These are phyloP conservation scores for Termitomyces sp. DNA, from an alignment of 768 basidiomycete species.

Conservation along the genomic window DNA sequence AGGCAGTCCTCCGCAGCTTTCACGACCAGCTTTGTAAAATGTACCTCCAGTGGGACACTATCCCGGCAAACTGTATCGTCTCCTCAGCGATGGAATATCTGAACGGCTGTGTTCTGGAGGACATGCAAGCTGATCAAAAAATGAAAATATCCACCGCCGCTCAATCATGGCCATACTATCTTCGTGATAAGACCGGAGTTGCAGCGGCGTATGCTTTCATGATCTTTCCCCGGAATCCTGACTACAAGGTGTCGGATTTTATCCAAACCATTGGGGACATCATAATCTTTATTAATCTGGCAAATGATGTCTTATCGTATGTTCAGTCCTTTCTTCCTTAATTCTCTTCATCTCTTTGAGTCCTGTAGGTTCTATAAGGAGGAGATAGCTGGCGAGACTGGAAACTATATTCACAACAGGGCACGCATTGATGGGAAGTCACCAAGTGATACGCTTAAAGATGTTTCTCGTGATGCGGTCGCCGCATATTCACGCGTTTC, in stretches of 20 bases:
- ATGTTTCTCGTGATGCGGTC: neutral
- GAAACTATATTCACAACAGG: neutral
- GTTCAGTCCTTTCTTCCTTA: neutral
- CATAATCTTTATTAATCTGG: neutral
- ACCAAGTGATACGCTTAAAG: neutral
- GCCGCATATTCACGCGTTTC: neutral
- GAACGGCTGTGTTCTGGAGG: neutral
- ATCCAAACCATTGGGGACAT: neutral
- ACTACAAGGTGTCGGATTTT: neutral
- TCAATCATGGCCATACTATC: neutral
- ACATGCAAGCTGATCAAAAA: neutral
- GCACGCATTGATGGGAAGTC: neutral
- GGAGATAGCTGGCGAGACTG: neutral
- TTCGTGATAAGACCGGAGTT: neutral
- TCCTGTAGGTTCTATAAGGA: neutral
- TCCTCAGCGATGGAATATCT: conserved; percentile 2
- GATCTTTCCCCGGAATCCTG: neutral
- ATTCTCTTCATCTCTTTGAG: neutral
- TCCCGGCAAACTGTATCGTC: neutral
- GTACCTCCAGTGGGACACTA: neutral
- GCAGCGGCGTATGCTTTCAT: neutral
- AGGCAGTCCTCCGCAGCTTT: neutral
- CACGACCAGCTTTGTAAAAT: neutral
- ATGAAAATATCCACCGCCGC: neutral
- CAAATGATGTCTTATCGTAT: neutral